These are phyloP conservation scores for Nymphaea colorata DNA, from an alignment of 164 flowering plant species.

Conservation along the genomic window DNA sequence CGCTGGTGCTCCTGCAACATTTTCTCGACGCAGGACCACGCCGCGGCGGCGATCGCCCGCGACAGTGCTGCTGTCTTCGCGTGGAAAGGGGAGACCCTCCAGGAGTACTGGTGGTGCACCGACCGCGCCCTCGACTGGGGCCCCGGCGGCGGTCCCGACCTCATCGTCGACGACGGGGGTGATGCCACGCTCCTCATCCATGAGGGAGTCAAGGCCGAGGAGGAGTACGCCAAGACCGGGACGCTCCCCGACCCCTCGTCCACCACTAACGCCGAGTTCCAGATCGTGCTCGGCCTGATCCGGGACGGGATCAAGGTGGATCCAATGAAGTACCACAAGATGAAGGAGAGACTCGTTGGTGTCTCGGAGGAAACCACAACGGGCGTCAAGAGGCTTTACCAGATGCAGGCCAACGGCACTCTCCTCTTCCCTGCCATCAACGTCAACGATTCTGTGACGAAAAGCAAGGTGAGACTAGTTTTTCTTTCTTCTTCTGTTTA, in stretches of 20 bases:
- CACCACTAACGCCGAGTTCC: slow-evolving; percentile 34
- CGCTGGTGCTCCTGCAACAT: slow-evolving; percentile 29
- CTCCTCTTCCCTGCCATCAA: slow-evolving; percentile 21
- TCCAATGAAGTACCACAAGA: slow-evolving; percentile 23
- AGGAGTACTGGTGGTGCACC: slow-evolving; percentile 34
- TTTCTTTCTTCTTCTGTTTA: background rate
- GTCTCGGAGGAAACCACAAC: slow-evolving; percentile 32
- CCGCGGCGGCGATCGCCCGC: slow-evolving; percentile 24
- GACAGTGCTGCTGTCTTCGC: slow-evolving; percentile 23
- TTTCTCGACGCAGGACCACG: slow-evolving; percentile 23
- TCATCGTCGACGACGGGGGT: slow-evolving; percentile 27
- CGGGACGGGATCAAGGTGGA: slow-evolving; percentile 24
- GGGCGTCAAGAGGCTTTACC: slow-evolving; percentile 26
- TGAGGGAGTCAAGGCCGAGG: slow-evolving; percentile 25
- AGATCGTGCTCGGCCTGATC: slow-evolving; percentile 25
- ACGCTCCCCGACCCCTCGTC: slow-evolving; percentile 28
- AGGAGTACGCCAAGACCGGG: slow-evolving; percentile 16
- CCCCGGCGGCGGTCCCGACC: slow-evolving; percentile 22
- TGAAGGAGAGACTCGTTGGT: slow-evolving; percentile 26
- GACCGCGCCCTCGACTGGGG: slow-evolving; percentile 27
- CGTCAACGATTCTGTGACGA: slow-evolving; percentile 19
- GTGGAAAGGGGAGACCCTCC: slow-evolving; percentile 20
- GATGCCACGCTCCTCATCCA: slow-evolving; percentile 20
- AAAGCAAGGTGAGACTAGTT: slow-evolving; percentile 14
- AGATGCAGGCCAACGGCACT: slow-evolving; percentile 20